Base-by-base conservation (phyloP, 805 yeast genomes). In the Suhomyces xylopsoci region DNA sequence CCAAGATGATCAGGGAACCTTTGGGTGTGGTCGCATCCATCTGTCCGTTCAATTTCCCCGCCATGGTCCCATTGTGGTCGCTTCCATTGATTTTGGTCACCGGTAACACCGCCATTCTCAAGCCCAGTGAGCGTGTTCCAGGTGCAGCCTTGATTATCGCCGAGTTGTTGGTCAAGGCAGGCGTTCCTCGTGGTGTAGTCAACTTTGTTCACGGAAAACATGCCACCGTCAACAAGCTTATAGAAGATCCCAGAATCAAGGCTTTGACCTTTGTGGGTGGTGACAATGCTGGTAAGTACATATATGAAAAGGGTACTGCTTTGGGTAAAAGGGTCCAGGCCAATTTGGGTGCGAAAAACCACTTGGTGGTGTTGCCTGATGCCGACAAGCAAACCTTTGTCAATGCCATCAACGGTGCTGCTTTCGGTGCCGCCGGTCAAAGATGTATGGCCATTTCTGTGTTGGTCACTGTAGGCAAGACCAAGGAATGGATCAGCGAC, bases 391-490 rank as follows among this genome's bases (percentile, higher is more conserved):
- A 73, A 55, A 82, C 81, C 56, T 80, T 88, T 47, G 71, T 87
- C 59, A 83, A 82, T 64, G 85, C 88, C 51, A 72, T 87, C 47
- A 83, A 78, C 53, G 87, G 90, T 48, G 90, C 92, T 50, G 88
- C 90, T 22, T 87, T 87, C 68, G 90, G 92, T 30, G 91, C 92
- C 49, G 91, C 92, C 17, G 93, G 92, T 56, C 93, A 87, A 77
- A 82, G 91, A 65, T 87, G 93, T 71, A 83, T 87, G 88, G 88
- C 90, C 9, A 82, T 87, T 50, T 84, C 88, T 20, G 88, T 84
- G 34, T 74, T 87, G 56, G 88, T 87, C 48, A 81, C 89, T 17
- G 90, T 87, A 22, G 91, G 91, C 41, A 75, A 78, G 55, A 76
- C 88, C 55, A 77, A 77, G 63, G 79, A 78, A 56, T 85, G 90